These are phyloP conservation scores for Cyberlindnera bimundalis DNA, from an alignment of 805 yeast genomes.

Conservation along the genomic window DNA sequence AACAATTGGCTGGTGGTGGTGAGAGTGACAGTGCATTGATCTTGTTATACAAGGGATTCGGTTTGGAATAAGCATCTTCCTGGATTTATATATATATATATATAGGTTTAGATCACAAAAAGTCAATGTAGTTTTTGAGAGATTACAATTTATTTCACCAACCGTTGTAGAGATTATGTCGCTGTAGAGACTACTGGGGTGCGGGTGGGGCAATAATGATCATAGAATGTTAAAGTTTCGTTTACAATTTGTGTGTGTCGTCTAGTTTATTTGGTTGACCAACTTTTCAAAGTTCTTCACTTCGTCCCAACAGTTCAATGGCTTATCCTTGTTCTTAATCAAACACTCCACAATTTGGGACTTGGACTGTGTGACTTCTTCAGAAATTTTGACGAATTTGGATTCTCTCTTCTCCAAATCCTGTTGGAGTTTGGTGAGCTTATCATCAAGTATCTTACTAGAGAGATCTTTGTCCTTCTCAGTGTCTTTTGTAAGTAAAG, in stretches of 20 bases:
- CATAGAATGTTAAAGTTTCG: slow-evolving; percentile 3
- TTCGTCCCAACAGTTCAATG: slow-evolving; percentile 80
- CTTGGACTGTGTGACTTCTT: slow-evolving; percentile 45
- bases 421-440: slow-evolving; percentile 37
- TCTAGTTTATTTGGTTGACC: slow-evolving; percentile 43
- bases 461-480: slow-evolving; percentile 32
- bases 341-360: slow-evolving; percentile 55
- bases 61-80: slow-evolving; percentile 37
- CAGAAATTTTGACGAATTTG: slow-evolving; percentile 33
- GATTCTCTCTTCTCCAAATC: slow-evolving; percentile 36
- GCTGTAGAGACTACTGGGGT: no score
- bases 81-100: no score
- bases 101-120: no score
- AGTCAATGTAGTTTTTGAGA: no score
- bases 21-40: slow-evolving; percentile 95
- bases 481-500: slow-evolving; percentile 35
- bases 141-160: no score
- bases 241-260: background rate
- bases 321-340: slow-evolving; percentile 53
- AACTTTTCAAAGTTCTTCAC: slow-evolving; percentile 64
- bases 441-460: slow-evolving; percentile 36
- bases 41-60: slow-evolving; percentile 79
- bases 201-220: no score
- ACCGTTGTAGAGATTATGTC: no score
- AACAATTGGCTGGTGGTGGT: slow-evolving; percentile 92